Evolutionary conservation across 148 eudicot species (phyloP).

Genomic region (Cornus controversa): DNA sequence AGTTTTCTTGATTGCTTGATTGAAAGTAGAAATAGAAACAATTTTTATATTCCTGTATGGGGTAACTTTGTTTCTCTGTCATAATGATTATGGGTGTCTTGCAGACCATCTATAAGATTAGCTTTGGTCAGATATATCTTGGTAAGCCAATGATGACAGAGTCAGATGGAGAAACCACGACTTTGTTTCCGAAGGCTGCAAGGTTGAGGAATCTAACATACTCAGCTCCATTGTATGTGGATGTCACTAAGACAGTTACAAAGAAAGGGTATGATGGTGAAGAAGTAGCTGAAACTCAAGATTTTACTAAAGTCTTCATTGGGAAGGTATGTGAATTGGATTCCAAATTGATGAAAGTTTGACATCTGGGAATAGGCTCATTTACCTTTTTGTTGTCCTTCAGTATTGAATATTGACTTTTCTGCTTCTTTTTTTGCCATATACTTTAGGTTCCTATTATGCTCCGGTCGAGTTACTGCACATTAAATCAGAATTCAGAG

Average conservation of each 20-base stretch:
- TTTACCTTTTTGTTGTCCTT: background rate
- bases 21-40: background rate
- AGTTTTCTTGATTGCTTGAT: background rate
- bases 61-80: background rate
- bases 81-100: constrained; percentile 11
- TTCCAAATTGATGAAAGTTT: background rate
- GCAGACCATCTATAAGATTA: constrained; percentile 94
- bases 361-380: background rate
- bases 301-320: constrained; percentile 90
- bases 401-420: constrained; percentile 10
- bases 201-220: constrained; percentile 91
- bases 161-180: constrained; percentile 98
- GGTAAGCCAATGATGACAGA: constrained; percentile 99
- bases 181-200: constrained; percentile 97
- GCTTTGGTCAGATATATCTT: constrained; percentile 89
- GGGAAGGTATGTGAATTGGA: constrained; percentile 64
- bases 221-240: constrained; percentile 96
- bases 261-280: constrained; percentile 98
- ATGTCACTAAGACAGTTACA: constrained; percentile 78
- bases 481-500: constrained; percentile 88
- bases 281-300: constrained; percentile 87
- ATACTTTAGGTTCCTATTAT: constrained; percentile 82
- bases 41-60: background rate
- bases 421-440: background rate
- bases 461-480: constrained; percentile 99